Evolutionary conservation across 2,329 filamentous ascomycete genomes (phyloP).

Genomic region (Botryotinia calthae): DNA sequence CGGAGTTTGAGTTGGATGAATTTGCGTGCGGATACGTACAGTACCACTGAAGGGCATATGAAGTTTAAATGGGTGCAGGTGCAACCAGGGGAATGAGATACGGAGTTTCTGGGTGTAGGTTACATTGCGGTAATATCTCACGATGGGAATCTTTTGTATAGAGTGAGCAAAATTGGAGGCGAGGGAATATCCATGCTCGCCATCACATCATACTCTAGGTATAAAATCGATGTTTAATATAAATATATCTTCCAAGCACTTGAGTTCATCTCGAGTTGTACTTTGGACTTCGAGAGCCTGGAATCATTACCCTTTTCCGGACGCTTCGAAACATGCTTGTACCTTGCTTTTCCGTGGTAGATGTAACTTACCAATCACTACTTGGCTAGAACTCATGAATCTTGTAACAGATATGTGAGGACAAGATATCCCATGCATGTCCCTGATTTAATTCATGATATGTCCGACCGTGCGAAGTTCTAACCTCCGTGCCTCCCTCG

Average conservation of each 20-base stretch:
- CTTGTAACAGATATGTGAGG: background rate
- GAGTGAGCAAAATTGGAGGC: background rate
- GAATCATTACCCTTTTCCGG: background rate
- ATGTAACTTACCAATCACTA: background rate
- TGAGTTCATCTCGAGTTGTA: background rate
- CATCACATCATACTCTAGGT: background rate
- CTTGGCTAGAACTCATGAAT: background rate
- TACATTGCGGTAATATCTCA: background rate
- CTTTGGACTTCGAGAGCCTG: background rate
- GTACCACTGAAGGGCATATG: background rate
- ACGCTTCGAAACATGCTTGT: background rate
- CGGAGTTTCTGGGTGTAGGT: background rate
- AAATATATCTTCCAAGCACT: background rate
- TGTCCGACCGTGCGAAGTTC: background rate
- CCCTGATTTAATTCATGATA: background rate
- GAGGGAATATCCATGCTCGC: background rate
- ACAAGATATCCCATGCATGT: background rate
- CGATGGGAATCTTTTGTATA: background rate
- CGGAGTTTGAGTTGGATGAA: background rate
- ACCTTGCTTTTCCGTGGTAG: background rate
- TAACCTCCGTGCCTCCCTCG: background rate
- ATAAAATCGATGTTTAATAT: background rate
- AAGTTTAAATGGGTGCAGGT: background rate
- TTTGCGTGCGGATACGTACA: background rate
- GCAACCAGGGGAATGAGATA: background rate